Conservation (phyloP, 805 yeast genomes). For the Debaryomyces maramus region DNA sequence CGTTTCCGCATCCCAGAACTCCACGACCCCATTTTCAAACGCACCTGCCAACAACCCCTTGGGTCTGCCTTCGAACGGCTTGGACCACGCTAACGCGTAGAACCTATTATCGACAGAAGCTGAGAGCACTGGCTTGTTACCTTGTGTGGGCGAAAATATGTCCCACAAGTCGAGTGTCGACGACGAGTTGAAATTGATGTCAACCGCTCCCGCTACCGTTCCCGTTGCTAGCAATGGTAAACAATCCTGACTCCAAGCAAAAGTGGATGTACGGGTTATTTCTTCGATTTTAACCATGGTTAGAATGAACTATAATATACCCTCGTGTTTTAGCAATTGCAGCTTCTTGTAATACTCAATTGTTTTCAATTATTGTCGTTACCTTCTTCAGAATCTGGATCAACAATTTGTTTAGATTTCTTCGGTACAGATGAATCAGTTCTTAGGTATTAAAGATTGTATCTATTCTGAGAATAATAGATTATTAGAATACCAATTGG, state of each 20-base stretch:
- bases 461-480: too few species aligned
- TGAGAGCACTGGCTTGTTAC: slow-evolving; percentile 33
- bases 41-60: slow-evolving; percentile 80
- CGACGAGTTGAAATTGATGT: slow-evolving; percentile 77
- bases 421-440: too few species aligned
- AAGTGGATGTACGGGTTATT: slow-evolving; percentile 83
- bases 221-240: slow-evolving; percentile 85
- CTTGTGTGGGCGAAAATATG: slow-evolving; percentile 44
- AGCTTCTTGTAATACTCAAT: too few species aligned
- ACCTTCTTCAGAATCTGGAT: too few species aligned
- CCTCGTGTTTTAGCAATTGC: not conserved
- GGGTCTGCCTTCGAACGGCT: slow-evolving; percentile 48
- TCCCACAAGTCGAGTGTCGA: slow-evolving; percentile 82
- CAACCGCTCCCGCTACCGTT: slow-evolving; percentile 94
- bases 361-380: too few species aligned
- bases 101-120: slow-evolving; percentile 46
- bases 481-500: not conserved
- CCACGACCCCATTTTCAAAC: slow-evolving; percentile 76
- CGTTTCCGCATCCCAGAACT: slow-evolving; percentile 72
- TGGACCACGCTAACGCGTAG: slow-evolving; percentile 83
- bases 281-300: slow-evolving; percentile 81
- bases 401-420: too few species aligned
- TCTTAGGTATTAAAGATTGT: too few species aligned
- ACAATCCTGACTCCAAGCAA: slow-evolving; percentile 87
- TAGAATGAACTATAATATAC: not conserved